Evolutionary conservation across 164 flowering plant species (phyloP).

Genomic region (Protea cynaroides): DNA sequence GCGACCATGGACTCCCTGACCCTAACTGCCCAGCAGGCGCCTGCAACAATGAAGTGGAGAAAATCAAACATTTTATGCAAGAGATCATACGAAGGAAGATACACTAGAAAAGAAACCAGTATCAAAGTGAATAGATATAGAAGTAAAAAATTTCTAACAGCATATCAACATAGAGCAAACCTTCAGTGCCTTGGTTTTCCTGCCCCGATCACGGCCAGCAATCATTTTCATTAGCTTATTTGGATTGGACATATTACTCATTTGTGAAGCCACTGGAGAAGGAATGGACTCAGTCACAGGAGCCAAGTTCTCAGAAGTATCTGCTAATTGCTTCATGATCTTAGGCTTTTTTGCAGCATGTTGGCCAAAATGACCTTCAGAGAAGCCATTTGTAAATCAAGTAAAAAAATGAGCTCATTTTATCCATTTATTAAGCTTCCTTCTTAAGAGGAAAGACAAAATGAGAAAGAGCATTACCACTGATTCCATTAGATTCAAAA

Average conservation of each 20-base stretch:
- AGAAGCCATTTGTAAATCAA: slow-evolving; percentile 8
- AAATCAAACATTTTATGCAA: slow-evolving; percentile 4
- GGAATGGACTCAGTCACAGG: slow-evolving; percentile 60
- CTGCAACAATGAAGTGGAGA: slow-evolving; percentile 35
- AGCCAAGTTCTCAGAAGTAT: slow-evolving; percentile 46
- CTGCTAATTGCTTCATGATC: slow-evolving; percentile 55
- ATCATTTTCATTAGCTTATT: slow-evolving; percentile 64
- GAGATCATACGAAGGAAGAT: not conserved
- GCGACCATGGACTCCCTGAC: slow-evolving; percentile 74
- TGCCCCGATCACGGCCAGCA: slow-evolving; percentile 67
- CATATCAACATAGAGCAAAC: slow-evolving; percentile 26
- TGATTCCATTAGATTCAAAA: slow-evolving; percentile 65
- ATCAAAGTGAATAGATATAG: not conserved
- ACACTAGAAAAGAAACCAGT: not conserved
- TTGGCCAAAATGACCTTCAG: slow-evolving; percentile 60
- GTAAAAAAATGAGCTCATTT: not conserved
- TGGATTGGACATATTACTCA: slow-evolving; percentile 89
- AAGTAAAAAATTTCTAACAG: not conserved
- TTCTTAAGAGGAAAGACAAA: slow-evolving; percentile 4
- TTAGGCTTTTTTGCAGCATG: slow-evolving; percentile 68
- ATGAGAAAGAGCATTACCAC: slow-evolving; percentile 38
- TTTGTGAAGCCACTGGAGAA: slow-evolving; percentile 90
- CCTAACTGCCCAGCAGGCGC: slow-evolving; percentile 53
- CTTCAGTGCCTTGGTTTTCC: slow-evolving; percentile 69
- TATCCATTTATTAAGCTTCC: not conserved